A percentile compares a stretch with the other conserved stretches of the same genome.
phyloP scores from a whole-genome alignment of 148 eudicot genomes.

The Simmondsia chinensis region DNA sequence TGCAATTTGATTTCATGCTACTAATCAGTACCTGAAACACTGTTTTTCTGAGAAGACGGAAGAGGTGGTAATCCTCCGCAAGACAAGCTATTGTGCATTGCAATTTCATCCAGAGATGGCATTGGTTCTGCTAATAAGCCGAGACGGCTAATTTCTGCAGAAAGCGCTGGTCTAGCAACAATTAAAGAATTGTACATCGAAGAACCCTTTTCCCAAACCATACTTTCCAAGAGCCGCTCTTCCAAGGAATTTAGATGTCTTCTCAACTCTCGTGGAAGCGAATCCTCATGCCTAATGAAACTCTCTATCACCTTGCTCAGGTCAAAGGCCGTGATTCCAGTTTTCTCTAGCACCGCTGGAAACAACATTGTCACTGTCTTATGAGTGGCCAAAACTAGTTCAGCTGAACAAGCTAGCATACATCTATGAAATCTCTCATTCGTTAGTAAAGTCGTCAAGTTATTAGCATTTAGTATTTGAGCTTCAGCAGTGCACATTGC shows the following conservation, averaged over 20 bases:
- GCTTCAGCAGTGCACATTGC: conserved; percentile 89
- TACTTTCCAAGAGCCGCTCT: conserved; percentile 90
- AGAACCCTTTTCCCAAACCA: conserved; percentile 99
- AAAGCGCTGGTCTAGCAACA: conserved; percentile 70
- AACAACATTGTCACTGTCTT: conserved; percentile 93
- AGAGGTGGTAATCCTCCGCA: conserved; percentile 54
- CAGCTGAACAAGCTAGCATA: conserved; percentile 99
- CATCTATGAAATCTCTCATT: conserved; percentile 97
- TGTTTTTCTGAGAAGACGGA: conserved; percentile 51
- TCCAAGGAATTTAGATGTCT: conserved; percentile 91
- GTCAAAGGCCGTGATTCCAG: conserved; percentile 96
- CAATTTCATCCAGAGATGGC: conserved; percentile 94
- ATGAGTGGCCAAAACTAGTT: conserved; percentile 94
- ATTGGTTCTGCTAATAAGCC: conserved; percentile 95
- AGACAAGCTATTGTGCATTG: conserved; percentile 58
- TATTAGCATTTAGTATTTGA: conserved; percentile 56
- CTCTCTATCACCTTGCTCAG: conserved; percentile 99
- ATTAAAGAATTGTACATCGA: conserved; percentile 94
- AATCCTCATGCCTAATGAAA: conserved; percentile 89
- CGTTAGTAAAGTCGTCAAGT: conserved; percentile 76
- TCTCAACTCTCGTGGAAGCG: conserved; percentile 86
- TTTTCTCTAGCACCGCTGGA: conserved; percentile 94
- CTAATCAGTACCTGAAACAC: too few species aligned
- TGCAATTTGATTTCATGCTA: too few species aligned
- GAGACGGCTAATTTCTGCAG: conserved; percentile 64